These are phyloP conservation scores for Neostapfia colusana DNA, from an alignment of 176 grass and related monocot species.

Conservation along the genomic window DNA sequence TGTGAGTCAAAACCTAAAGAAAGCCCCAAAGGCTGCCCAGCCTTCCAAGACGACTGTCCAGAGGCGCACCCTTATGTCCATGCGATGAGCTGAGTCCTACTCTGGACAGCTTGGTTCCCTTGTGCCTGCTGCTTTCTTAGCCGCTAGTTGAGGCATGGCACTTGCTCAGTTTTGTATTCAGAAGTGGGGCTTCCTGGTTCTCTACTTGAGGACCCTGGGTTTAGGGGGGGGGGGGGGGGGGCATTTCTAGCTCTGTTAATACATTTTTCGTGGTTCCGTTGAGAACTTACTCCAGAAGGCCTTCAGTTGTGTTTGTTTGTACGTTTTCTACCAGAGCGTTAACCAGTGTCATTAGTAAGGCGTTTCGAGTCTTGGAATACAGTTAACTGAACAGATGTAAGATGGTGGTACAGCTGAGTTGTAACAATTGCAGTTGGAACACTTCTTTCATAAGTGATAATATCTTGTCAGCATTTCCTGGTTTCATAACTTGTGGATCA, in stretches of 20 bases:
- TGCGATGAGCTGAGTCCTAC: conserved; percentile 53
- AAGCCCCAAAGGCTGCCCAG: conserved; percentile 40
- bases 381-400: neutral
- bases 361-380: neutral
- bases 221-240: too few relatives aligned
- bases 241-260: neutral
- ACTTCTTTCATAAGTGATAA: neutral
- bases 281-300: neutral
- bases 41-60: conserved; percentile 49
- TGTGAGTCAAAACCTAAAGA: conserved; percentile 49
- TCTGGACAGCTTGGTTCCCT: conserved; percentile 2
- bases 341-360: neutral
- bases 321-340: neutral
- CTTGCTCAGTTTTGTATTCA: conserved; percentile 20
- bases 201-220: conserved; percentile 49
- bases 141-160: neutral
- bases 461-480: neutral
- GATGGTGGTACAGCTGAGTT: neutral
- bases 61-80: conserved; percentile 61
- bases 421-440: neutral
- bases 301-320: neutral
- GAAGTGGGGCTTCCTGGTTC: conserved; percentile 23
- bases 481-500: neutral
- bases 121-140: conserved; percentile 30
- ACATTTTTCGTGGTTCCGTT: neutral